Evolutionary conservation across 2,329 filamentous ascomycete species (phyloP).

Genomic region (Diaporthe vaccinii): DNA sequence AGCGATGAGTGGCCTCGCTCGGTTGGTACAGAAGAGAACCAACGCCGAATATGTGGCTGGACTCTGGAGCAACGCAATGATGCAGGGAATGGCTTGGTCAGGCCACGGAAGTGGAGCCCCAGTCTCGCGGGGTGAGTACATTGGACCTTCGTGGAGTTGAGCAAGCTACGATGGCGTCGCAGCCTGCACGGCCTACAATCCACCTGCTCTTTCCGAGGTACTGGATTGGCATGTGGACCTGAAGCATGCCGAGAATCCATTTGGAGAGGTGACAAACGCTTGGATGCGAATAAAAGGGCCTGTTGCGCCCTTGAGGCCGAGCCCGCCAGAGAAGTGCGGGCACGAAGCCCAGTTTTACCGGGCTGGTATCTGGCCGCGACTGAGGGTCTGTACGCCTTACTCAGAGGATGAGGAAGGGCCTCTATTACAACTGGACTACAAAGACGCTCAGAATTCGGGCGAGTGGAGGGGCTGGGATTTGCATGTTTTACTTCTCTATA

Average conservation of each 20-base stretch:
- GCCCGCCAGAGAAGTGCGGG: not conserved
- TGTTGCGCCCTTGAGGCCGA: not conserved
- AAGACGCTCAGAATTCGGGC: not conserved
- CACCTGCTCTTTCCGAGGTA: not conserved
- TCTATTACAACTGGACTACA: not conserved
- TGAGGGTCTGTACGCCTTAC: not conserved
- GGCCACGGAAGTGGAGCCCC: not conserved
- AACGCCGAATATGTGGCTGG: too few relatives aligned
- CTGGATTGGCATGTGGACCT: not conserved
- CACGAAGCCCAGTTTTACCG: not conserved
- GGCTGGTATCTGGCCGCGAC: not conserved
- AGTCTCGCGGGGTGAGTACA: not conserved
- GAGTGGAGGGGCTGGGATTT: not conserved
- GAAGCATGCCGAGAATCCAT: not conserved
- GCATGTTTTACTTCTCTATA: not conserved
- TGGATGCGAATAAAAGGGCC: not conserved
- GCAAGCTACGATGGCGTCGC: not conserved
- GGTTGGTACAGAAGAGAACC: too few relatives aligned
- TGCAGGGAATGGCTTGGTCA: not conserved
- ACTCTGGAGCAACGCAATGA: too few relatives aligned
- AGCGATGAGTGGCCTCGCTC: too few relatives aligned
- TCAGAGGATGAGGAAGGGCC: not conserved
- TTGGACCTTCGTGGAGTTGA: not conserved
- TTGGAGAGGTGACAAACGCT: not conserved
- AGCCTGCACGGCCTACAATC: not conserved